phyloP scores from a whole-genome alignment of 805 yeast species.

The Candida qinlingensis region DNA sequence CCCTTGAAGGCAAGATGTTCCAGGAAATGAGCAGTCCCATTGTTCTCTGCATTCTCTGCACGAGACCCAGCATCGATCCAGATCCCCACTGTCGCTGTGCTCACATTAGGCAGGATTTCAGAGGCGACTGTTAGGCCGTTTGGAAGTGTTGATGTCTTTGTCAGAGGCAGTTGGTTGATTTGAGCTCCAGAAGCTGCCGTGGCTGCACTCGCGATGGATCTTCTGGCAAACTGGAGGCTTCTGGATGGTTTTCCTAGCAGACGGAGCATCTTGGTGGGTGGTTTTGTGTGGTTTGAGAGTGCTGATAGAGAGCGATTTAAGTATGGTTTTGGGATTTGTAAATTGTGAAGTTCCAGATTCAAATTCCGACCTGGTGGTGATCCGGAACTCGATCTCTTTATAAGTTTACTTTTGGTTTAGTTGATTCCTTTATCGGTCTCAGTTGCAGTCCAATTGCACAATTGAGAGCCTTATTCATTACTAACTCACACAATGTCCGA shows the following conservation, averaged over 20 bases:
- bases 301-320: too few species aligned
- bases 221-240: background rate
- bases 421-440: too few species aligned
- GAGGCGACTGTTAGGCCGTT: conserved; percentile 95
- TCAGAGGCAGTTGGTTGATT: conserved; percentile 31
- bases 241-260: background rate
- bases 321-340: too few species aligned
- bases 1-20: conserved; percentile 98
- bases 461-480: background rate
- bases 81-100: conserved; percentile 96
- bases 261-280: conserved; percentile 12
- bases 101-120: conserved; percentile 78
- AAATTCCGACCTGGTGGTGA: too few species aligned
- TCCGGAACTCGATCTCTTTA: too few species aligned
- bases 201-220: background rate
- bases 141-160: conserved; percentile 67
- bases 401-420: too few species aligned
- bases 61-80: conserved; percentile 99
- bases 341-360: too few species aligned
- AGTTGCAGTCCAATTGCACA: too few species aligned
- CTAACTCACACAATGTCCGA: conserved; percentile 18
- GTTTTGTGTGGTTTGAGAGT: too few species aligned
- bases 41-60: conserved; percentile 77
- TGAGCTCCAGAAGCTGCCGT: background rate
- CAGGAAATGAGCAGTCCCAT: conserved; percentile 96